These are phyloP conservation scores for Nakaseomyces bracarensis DNA, from an alignment of 1,139 yeast species.

Conservation along the genomic window DNA sequence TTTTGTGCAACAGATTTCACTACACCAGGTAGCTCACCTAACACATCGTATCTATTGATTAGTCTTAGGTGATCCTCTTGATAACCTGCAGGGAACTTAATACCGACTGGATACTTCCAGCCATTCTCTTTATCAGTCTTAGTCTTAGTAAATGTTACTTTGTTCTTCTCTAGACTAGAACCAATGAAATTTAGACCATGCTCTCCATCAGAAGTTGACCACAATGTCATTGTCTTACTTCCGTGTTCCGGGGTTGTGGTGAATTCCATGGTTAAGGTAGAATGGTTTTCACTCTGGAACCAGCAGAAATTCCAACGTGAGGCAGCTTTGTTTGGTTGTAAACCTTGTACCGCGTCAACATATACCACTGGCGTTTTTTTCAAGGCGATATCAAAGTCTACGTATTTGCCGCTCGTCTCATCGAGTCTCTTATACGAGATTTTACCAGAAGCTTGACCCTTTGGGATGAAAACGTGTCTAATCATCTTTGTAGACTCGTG, in stretches of 20 bases:
- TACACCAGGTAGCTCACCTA: constrained; percentile 82
- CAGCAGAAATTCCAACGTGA: constrained; percentile 80
- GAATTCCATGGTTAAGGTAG: constrained; percentile 79
- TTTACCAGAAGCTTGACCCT: constrained; percentile 55
- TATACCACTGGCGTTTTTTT: constrained; percentile 52
- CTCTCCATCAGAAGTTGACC: constrained; percentile 52
- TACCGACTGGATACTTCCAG: constrained; percentile 67
- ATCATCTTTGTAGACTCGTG: constrained; percentile 12
- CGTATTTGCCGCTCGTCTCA: constrained; percentile 21
- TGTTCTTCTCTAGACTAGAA: constrained; percentile 39
- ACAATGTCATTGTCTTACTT: constrained; percentile 59
- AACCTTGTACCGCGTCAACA: constrained; percentile 85
- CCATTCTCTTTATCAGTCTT: constrained; percentile 52
- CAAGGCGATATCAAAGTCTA: constrained; percentile 30
- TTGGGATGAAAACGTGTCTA: constrained; percentile 73
- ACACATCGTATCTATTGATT: constrained; percentile 78
- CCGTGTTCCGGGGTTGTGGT: constrained; percentile 77
- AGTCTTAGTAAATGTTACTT: constrained; percentile 48
- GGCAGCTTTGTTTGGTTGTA: constrained; percentile 92
- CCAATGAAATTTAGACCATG: constrained; percentile 46
- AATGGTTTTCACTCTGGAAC: constrained; percentile 58
- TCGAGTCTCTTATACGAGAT: constrained; percentile 31
- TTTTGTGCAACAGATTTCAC: constrained; percentile 74
- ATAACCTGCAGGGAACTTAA: constrained; percentile 42
- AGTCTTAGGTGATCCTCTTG: constrained; percentile 43